A percentile compares a stretch with the other conserved stretches of the same genome.
Conservation (phyloP, 495 filamentous ascomycete species). For the Penicillium cataractarum region DNA sequence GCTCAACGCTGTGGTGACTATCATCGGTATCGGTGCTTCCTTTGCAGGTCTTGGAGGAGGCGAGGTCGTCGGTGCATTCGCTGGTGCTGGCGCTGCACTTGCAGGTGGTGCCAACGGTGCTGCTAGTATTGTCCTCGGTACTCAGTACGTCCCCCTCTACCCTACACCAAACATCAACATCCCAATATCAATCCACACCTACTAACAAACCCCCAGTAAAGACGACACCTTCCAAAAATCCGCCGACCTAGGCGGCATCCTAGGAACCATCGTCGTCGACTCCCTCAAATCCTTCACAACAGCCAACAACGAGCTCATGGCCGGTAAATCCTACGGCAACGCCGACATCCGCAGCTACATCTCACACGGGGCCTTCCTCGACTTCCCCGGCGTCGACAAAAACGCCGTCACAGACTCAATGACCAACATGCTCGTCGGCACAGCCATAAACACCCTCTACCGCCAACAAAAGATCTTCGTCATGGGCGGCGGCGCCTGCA, state of each 20-base stretch:
- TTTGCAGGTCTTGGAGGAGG: slow-evolving; percentile 24
- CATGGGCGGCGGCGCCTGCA: slow-evolving; percentile 34
- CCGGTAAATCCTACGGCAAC: slow-evolving; percentile 24
- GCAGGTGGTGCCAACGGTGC: slow-evolving; percentile 12
- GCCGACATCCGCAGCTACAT: slow-evolving; percentile 32
- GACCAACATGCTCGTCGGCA: slow-evolving; percentile 27
- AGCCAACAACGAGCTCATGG: slow-evolving; percentile 33
- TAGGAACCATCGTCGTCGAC: slow-evolving; percentile 25
- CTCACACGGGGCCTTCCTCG: slow-evolving; percentile 25
- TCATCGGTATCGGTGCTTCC: slow-evolving; percentile 28
- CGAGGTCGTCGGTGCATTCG: slow-evolving; percentile 15
- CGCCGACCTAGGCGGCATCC: slow-evolving; percentile 29
- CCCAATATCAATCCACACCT: neutral
- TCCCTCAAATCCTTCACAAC: slow-evolving; percentile 25
- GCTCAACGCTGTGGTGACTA: slow-evolving; percentile 13
- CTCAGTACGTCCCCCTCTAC: slow-evolving; percentile 11
- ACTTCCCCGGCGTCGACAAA: slow-evolving; percentile 29
- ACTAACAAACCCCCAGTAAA: slow-evolving; percentile 8
- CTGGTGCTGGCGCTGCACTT: slow-evolving; percentile 17
- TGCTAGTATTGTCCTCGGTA: neutral
- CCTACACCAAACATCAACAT: neutral
- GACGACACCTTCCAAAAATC: slow-evolving; percentile 32
- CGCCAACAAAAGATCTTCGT: slow-evolving; percentile 33
- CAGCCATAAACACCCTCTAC: slow-evolving; percentile 28
- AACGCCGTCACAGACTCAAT: slow-evolving; percentile 23